Conservation (phyloP, 73 alveolate genomes). For the Uronychia setigera region DNA sequence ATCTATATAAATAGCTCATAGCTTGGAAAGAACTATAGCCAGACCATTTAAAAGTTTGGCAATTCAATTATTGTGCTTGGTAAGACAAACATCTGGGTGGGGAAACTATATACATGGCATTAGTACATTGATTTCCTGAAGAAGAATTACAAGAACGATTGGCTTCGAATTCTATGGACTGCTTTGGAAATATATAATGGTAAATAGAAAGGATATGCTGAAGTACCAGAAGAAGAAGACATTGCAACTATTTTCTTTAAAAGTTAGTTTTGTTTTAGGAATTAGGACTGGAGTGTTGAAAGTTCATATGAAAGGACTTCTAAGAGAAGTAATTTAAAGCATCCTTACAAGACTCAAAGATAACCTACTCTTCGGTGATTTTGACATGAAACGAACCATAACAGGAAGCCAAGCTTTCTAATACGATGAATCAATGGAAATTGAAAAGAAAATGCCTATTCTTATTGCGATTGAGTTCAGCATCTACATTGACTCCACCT, state of each 20-base stretch:
- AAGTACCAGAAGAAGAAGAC: conserved; percentile 52
- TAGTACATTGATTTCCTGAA: conserved; percentile 40
- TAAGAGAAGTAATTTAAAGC: conserved; percentile 1
- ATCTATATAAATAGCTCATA: not conserved
- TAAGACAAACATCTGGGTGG: conserved; percentile 26
- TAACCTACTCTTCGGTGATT: not conserved
- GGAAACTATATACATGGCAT: conserved; percentile 27
- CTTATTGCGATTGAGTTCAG: conserved; percentile 44
- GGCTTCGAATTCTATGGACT: conserved; percentile 44
- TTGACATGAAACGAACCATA: not conserved
- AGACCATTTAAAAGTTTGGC: not conserved
- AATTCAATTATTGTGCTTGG: conserved; percentile 28
- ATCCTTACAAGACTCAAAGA: not conserved
- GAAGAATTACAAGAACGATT: conserved; percentile 27
- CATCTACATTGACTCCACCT: conserved; percentile 38
- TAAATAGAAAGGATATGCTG: conserved; percentile 43
- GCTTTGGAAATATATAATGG: conserved; percentile 55
- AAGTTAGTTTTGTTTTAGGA: no score
- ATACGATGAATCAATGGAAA: not conserved
- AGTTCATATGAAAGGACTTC: conserved; percentile 41
- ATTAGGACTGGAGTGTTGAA: conserved; percentile 46
- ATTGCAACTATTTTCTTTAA: no score
- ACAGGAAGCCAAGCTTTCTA: not conserved
- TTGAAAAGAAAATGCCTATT: not conserved
- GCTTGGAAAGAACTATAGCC: not conserved